Base-by-base conservation (phyloP, 768 basidiomycete species). In the Rhizopogon vinicolor region DNA sequence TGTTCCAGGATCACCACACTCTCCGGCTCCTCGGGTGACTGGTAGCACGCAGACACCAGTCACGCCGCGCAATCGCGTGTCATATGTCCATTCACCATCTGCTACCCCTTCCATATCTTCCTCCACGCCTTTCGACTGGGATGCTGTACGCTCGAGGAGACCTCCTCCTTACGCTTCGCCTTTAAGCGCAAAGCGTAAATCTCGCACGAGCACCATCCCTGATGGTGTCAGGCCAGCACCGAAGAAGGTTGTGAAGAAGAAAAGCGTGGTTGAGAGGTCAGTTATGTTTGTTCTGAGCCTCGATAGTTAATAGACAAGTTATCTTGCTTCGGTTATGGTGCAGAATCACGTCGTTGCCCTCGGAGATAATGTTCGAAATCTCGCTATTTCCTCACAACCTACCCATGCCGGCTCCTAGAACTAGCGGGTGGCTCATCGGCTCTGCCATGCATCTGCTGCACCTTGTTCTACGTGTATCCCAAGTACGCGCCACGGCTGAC, bases 71-170 rank as follows among this genome's bases (percentile, higher is more conserved):
- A 59, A 71, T 13, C 80, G 82, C 33, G 75, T 86, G 62, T 76
- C 79, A 59, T 62, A 77, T 62, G 69, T 84, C 67, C 75, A 85
- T 41, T 87, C 80, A 9, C 89, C 80, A 3, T 82, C 81, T 37
- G 71, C 79, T 2, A 84, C 86, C 0, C 84, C 88, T 4, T 92
- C 91, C 3, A 76, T 88, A 45, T 89, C 90, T 5, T 85, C 87
- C 1, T 86, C 87, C 7, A 69, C 78, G 8, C 87, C 91, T 1
- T 93, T 93, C 63, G 91, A 93, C 72, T 93, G 91, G 91, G 86
- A 89, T 31, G 91, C 91, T 0, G 91, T 85, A 12, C 77, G 86
- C n/a, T 77, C 82, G 1, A 75, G 80, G 49, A 78, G 77, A 58
- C 85, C 88, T 3, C 82, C 91, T 3, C 91, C 91, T 3, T 93